phyloP scores from a whole-genome alignment of 1,139 yeast genomes.

The Scheffersomyces insectosa region DNA sequence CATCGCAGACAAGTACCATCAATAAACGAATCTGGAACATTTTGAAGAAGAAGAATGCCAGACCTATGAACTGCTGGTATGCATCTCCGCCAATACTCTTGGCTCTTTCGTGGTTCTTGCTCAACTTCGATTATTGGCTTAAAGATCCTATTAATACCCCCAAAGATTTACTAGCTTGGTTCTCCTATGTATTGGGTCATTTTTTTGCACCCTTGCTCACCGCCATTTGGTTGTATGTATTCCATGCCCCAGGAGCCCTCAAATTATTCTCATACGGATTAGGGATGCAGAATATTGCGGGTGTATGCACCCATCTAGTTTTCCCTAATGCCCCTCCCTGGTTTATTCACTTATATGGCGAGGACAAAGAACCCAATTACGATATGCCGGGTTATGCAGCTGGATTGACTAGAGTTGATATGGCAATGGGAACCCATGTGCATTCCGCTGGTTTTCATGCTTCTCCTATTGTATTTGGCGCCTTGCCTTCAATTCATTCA shows the following conservation, averaged over 20 bases:
- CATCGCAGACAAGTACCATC: conserved; percentile 6
- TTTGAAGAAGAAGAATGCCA: conserved; percentile 8
- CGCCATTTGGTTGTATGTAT: conserved; percentile 63
- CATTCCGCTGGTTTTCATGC: conserved; percentile 64
- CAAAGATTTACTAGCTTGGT: conserved; percentile 59
- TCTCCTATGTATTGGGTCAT: conserved; percentile 61
- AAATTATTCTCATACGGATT: conserved; percentile 52
- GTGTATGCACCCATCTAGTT: conserved; percentile 58
- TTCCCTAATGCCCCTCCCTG: conserved; percentile 75
- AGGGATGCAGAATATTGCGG: conserved; percentile 60
- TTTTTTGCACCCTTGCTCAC: conserved; percentile 62
- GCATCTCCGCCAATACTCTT: conserved; percentile 30
- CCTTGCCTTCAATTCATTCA: conserved; percentile 66
- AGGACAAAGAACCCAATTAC: conserved; percentile 53
- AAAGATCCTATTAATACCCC: conserved; percentile 28
- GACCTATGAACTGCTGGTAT: conserved; percentile 23
- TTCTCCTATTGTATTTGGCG: conserved; percentile 71
- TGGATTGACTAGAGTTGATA: conserved; percentile 64
- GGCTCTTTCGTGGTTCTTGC: conserved; percentile 36
- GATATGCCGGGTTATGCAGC: conserved; percentile 71
- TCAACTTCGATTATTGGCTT: conserved; percentile 41
- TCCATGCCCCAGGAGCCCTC: conserved; percentile 62
- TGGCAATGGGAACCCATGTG: conserved; percentile 61
- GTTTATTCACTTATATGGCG: conserved; percentile 63
- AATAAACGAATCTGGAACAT: conserved; percentile 7